These are phyloP conservation scores for Colletotrichum sp. DNA, from an alignment of 2,329 filamentous ascomycete genomes.

Conservation along the genomic window DNA sequence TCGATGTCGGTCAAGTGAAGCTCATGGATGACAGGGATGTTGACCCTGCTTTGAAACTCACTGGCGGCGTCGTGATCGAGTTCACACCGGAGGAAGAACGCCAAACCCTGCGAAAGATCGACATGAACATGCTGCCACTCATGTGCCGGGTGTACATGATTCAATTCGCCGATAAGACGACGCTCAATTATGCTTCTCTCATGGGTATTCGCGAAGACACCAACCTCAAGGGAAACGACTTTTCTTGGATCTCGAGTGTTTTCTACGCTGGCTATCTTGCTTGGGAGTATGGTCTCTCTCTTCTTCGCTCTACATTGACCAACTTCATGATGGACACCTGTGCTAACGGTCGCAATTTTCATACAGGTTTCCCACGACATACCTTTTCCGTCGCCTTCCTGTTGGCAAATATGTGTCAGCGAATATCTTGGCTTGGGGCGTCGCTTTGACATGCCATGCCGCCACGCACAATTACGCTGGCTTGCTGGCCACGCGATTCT, in stretches of 20 bases:
- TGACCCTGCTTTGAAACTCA: slow-evolving; percentile 12
- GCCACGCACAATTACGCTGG: slow-evolving; percentile 24
- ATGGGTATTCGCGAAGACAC: slow-evolving; percentile 20
- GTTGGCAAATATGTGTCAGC: slow-evolving; percentile 37
- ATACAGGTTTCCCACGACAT: slow-evolving; percentile 38
- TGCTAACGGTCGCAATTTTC: background rate
- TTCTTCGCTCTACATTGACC: background rate
- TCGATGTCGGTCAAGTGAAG: background rate
- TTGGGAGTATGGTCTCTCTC: slow-evolving; percentile 17
- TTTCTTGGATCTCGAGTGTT: slow-evolving; percentile 23
- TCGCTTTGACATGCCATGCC: slow-evolving; percentile 25
- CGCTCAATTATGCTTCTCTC: slow-evolving; percentile 16
- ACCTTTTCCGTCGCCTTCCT: slow-evolving; percentile 32
- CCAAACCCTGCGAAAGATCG: slow-evolving; percentile 1
- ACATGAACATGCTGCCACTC: background rate
- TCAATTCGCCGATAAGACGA: slow-evolving; percentile 14
- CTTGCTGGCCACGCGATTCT: slow-evolving; percentile 22
- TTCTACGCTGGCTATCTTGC: slow-evolving; percentile 25
- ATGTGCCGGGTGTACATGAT: slow-evolving; percentile 15
- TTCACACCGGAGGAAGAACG: slow-evolving; percentile 9
- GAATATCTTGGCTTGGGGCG: slow-evolving; percentile 45
- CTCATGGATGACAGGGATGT: background rate
- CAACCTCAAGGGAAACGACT: slow-evolving; percentile 17
- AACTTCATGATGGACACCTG: background rate
- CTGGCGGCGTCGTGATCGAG: background rate